Evolutionary conservation across 805 yeast species (phyloP), one percentile per base, ranked within the genome.

Genomic region (Yamadazyma endophytica): DNA sequence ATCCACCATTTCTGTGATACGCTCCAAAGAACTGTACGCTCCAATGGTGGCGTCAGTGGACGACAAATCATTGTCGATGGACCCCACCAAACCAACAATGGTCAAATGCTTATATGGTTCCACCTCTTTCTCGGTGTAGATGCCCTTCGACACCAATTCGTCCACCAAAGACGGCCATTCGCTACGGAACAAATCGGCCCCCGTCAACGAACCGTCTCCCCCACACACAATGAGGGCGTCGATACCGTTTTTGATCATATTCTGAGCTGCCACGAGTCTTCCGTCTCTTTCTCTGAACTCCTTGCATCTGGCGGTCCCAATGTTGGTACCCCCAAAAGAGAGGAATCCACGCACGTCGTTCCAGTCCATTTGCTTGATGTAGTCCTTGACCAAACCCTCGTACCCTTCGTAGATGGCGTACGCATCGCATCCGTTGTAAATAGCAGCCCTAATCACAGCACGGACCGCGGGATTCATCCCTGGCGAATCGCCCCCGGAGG

Each of bases 21-120:
- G 65, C 36, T 77, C 88, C 37, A 82, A 64, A 1, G 89, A 76
- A n/a, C 88, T 80, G 52, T 74, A 80, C 8, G 87, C 85, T 40
- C 90, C 90, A 50, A 82, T 82, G 13, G 90, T 82, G 24, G 86
- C 80, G 53, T 82, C 89, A 2, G 89, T 82, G n/a, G 75, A 63
- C n/a, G 86, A 70, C 89, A 82, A 82, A 54, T 82, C 90, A 50
- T 82, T 82, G 54, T 82, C 90, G 44, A 82, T 82, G n/a, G 88
- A 80, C 9, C 90, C 90, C 30, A 82, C 89, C 13, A 78, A 67
- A 37, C 90, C 90, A 46, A 79, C 79, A 40, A 82, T 79, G 42
- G 75, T 80, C 49, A 82, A 69, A 46, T 75, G 74, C 45, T 65
- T 59, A 55, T 77, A 70, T 13, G 64, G 68, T 2, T 58, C 62